Percentiles rank a stretch among this genome's conserved stretches.
Evolutionary conservation across 2,329 filamentous ascomycete genomes (phyloP).

Genomic region (Cercospora sojina): DNA sequence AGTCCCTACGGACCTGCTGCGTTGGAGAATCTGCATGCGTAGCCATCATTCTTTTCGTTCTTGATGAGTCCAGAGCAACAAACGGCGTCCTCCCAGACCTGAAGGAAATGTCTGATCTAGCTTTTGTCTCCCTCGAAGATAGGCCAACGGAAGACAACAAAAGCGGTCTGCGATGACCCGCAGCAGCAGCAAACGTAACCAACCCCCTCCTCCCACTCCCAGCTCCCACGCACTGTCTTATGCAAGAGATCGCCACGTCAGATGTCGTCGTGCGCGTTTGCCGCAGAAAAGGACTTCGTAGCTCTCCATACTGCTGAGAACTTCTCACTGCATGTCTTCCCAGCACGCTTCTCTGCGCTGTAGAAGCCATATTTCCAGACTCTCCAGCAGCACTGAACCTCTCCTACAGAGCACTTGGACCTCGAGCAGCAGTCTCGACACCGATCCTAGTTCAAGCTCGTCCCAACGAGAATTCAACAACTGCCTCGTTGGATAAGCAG

Average conservation of each 20-base stretch:
- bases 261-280: neutral
- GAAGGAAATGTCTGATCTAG: neutral
- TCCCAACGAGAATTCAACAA: neutral
- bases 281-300: slow-evolving; percentile 2
- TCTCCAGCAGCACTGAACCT: neutral
- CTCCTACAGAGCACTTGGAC: neutral
- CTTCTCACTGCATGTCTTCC: slow-evolving; percentile 1
- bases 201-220: slow-evolving; percentile 10
- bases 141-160: neutral
- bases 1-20: slow-evolving; percentile 17
- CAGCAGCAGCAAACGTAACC: slow-evolving; percentile 9
- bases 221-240: slow-evolving; percentile 6
- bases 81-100: neutral
- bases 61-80: neutral
- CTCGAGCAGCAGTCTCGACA: neutral
- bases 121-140: neutral
- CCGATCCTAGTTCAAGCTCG: neutral
- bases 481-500: neutral
- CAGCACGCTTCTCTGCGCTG: neutral
- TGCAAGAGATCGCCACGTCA: slow-evolving; percentile 10
- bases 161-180: slow-evolving; percentile 17
- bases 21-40: neutral
- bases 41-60: slow-evolving; percentile 13
- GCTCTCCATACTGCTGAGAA: neutral
- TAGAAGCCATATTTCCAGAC: slow-evolving; percentile 6